Conservation (phyloP, 768 basidiomycete species). For the Tricholoma furcatifolium region DNA sequence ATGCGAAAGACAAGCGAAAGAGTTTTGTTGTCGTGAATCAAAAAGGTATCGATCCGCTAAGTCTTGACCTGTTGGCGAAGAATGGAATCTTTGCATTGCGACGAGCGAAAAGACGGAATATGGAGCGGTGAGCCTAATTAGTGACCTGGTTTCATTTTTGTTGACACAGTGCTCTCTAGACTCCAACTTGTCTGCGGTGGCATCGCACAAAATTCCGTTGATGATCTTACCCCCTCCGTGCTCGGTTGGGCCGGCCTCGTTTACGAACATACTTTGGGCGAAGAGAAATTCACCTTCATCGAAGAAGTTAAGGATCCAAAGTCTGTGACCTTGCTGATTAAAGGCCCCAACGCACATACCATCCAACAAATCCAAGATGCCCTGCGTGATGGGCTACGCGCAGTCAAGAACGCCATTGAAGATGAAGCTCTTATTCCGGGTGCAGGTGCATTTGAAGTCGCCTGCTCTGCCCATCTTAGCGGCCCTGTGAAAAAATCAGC, state of each 20-base stretch:
- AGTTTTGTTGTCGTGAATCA: constrained; percentile 97
- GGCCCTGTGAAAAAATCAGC: constrained; percentile 79
- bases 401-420: constrained; percentile 96
- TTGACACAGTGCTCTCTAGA: constrained; percentile 36
- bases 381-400: constrained; percentile 93
- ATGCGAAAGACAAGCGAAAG: constrained; percentile 76
- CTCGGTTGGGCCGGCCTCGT: constrained; percentile 98
- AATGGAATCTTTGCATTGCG: constrained; percentile 94
- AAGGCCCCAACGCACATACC: constrained; percentile 96
- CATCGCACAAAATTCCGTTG: constrained; percentile 95
- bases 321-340: constrained; percentile 94
- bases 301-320: constrained; percentile 96
- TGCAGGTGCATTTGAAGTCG: constrained; percentile 97
- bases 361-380: constrained; percentile 97
- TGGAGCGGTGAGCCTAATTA: constrained; percentile 76
- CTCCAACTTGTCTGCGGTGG: constrained; percentile 95
- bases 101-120: constrained; percentile 95
- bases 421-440: constrained; percentile 88
- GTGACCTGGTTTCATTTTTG: constrained; percentile 1
- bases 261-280: constrained; percentile 98
- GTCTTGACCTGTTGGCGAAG: constrained; percentile 93
- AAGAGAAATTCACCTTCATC: constrained; percentile 97
- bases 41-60: constrained; percentile 98
- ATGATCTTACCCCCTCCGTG: constrained; percentile 87
- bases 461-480: constrained; percentile 82